phyloP scores from a whole-genome alignment of 192 early-diverging fungal species.

The Coemansia sp. region DNA sequence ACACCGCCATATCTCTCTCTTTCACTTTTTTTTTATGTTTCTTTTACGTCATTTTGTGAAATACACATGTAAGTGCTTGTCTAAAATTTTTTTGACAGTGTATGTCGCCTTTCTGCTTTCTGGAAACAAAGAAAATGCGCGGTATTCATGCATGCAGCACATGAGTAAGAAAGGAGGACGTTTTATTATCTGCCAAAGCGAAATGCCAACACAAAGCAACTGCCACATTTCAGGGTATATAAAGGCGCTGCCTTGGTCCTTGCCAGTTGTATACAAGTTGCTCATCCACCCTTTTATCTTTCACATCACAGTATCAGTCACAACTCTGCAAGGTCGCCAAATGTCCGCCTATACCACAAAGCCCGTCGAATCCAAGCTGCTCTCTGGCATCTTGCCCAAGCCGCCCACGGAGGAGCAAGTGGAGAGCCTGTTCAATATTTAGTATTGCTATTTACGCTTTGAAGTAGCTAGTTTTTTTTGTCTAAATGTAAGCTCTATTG shows the following conservation, averaged over 20 bases:
- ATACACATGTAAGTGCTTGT: too few species aligned
- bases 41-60: too few species aligned
- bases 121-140: too few species aligned
- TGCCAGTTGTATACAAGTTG: too few species aligned
- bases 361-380: neutral
- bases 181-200: constrained; percentile 3
- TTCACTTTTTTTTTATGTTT: neutral
- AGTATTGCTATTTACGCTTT: too few species aligned
- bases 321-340: neutral
- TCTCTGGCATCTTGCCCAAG: neutral
- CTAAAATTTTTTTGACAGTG: too few species aligned
- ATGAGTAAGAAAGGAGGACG: too few species aligned
- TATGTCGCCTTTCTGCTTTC: too few species aligned
- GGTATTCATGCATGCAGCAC: neutral
- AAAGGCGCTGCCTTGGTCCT: too few species aligned
- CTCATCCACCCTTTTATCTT: neutral
- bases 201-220: neutral
- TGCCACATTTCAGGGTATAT: too few species aligned
- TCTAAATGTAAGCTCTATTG: neutral
- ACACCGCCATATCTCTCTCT: neutral
- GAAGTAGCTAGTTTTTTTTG: too few species aligned
- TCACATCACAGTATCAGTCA: too few species aligned
- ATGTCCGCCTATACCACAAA: neutral
- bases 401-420: constrained; percentile 3
- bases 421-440: neutral